Evolutionary conservation across 2,329 filamentous ascomycete genomes (phyloP), one percentile per base, ranked within the genome.

Genomic region (Fusarium gaditjirri): DNA sequence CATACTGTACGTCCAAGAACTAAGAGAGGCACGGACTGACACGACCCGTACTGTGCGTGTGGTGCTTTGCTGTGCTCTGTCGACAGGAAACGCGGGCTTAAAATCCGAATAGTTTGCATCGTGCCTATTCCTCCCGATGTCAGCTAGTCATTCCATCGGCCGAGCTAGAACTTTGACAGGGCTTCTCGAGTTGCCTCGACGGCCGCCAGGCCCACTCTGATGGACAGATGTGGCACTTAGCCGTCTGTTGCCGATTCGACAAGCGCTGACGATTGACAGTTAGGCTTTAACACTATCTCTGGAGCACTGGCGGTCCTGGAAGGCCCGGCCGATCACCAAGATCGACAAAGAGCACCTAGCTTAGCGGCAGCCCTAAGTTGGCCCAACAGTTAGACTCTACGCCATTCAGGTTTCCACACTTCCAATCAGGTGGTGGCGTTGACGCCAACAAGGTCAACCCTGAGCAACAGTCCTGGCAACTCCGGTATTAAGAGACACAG

Each of bases 231-330:
- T 74, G 69, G 71, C 70, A 61, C 71, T 54, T 65, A 64, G 62
- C 66, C 71, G 72, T 73, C 65, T 65, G 65, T 58, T 72, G 65
- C 65, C 47, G 65, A 54, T 58, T 69, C 54, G 49, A 52, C 57
- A 66, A 68, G 66, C 72, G 67, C 73, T 75, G 63, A 69, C 64
- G 67, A 76, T 76, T 77, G 71, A 76, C 75, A 75, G 70, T 75
- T 76, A 65, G 70, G 61, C 47, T 33, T 65, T 41, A 49, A 60
- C 72, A 62, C 75, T 76, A 77, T 68, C 59, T 46, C 62, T 68
- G 65, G 43, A 31, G 49, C 49, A 44, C 33, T 63, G 58, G 59
- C 57, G 62, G 65, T 60, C 38, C 58, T 61, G 43, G 36, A 39
- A 65, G 66, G 49, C 54, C 71, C 72, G 70, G 73, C 55, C 67